Evolutionary conservation across 257 asterid genomes (phyloP).

Genomic region (Mentha longifolia): DNA sequence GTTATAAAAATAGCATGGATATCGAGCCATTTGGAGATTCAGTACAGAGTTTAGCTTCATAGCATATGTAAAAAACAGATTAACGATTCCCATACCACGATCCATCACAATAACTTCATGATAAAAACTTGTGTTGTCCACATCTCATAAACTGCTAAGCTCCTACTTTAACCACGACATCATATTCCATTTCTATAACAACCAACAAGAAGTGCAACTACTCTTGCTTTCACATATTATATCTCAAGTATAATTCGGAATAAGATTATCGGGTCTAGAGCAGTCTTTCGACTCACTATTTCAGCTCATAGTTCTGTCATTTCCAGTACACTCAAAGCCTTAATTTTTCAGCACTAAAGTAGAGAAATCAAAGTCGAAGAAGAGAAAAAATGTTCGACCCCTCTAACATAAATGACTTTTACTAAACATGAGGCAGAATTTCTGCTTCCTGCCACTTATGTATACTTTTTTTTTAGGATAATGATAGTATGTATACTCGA

Average conservation of each 20-base stretch:
- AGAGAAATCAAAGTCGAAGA: not conserved
- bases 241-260: too few species aligned
- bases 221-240: too few species aligned
- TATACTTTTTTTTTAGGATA: too few species aligned
- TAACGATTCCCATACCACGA: not conserved
- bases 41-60: not conserved
- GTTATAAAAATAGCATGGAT: not conserved
- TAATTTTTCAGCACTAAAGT: too few species aligned
- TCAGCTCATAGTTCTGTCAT: not conserved
- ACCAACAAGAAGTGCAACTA: not conserved
- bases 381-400: not conserved
- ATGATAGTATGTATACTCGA: not conserved
- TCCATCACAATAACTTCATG: not conserved
- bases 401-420: not conserved
- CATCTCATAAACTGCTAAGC: not conserved
- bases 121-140: not conserved
- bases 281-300: too few species aligned
- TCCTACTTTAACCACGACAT: not conserved
- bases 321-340: not conserved
- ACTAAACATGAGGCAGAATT: not conserved
- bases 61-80: slow-evolving; percentile 9
- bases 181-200: not conserved
- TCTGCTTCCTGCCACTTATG: not conserved
- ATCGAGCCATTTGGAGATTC: not conserved
- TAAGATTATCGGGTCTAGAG: too few species aligned